A percentile compares a stretch with the other conserved stretches of the same genome.
Conservation (phyloP, 345 rosid species). For the Syzygium oleosum region DNA sequence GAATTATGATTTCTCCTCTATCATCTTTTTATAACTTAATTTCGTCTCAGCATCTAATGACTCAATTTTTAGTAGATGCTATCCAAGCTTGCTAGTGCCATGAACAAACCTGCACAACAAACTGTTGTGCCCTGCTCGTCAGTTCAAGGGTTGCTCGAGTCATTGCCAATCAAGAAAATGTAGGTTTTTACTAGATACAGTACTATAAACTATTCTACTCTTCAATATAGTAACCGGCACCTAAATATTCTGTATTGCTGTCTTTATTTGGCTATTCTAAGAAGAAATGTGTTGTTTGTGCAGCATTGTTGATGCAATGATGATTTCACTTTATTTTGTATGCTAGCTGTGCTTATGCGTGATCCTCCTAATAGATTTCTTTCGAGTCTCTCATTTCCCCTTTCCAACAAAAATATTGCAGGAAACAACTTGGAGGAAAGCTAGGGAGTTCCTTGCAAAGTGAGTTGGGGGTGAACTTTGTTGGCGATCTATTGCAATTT, state of each 20-base stretch:
- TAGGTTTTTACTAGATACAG: constrained; percentile 14
- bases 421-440: constrained; percentile 98
- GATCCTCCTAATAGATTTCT: not conserved
- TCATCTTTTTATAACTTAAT: not conserved
- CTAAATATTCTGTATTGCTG: not conserved
- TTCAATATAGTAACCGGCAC: not conserved
- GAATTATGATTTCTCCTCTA: not conserved
- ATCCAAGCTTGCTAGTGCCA: constrained; percentile 87
- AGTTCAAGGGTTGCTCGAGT: constrained; percentile 60
- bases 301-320: not conserved
- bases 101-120: constrained; percentile 99
- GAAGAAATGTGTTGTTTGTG: not conserved
- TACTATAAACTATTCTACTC: not conserved
- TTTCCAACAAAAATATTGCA: constrained; percentile 12
- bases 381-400: not conserved
- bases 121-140: constrained; percentile 76
- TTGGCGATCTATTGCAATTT: constrained; percentile 74
- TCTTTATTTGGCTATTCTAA: not conserved
- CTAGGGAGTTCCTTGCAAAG: constrained; percentile 71
- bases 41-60: not conserved
- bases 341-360: not conserved
- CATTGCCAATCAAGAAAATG: constrained; percentile 87
- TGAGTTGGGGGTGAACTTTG: constrained; percentile 59
- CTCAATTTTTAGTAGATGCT: constrained; percentile 49
- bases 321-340: not conserved